These are phyloP conservation scores for Ceratobasidium papillatum DNA, from an alignment of 1,284 basidiomycete species.

Conservation along the genomic window DNA sequence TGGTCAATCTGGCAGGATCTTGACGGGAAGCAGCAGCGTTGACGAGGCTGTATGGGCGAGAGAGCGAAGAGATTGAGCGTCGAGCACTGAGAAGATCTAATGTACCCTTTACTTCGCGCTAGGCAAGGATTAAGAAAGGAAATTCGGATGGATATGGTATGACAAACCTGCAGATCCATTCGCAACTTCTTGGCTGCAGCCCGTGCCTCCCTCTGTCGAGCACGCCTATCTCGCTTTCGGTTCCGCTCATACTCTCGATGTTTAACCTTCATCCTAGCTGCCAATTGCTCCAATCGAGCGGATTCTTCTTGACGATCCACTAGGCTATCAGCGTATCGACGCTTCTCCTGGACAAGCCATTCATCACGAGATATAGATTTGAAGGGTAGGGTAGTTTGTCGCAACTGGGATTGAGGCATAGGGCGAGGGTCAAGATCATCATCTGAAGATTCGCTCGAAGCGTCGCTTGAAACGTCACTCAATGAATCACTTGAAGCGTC, in stretches of 20 bases:
- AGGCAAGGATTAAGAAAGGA: background rate
- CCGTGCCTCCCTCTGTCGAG: background rate
- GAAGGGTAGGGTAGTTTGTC: conserved; percentile 7
- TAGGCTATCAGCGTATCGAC: background rate
- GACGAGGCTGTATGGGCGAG: conserved; percentile 3
- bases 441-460: background rate
- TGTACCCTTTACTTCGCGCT: background rate
- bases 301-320: background rate
- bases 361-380: conserved; percentile 1
- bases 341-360: conserved; percentile 5
- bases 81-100: background rate
- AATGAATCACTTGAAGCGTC: too few species aligned
- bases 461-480: background rate
- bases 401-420: background rate
- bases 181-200: background rate
- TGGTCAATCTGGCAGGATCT: background rate
- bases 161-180: background rate
- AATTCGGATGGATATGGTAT: background rate
- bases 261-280: background rate
- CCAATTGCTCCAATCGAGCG: background rate
- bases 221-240: conserved; percentile 3
- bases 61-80: background rate
- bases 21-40: background rate
- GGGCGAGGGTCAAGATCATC: background rate
- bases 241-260: background rate